These are phyloP conservation scores for Coriolopsis trogii DNA, from an alignment of 1,284 basidiomycete species.

Conservation along the genomic window DNA sequence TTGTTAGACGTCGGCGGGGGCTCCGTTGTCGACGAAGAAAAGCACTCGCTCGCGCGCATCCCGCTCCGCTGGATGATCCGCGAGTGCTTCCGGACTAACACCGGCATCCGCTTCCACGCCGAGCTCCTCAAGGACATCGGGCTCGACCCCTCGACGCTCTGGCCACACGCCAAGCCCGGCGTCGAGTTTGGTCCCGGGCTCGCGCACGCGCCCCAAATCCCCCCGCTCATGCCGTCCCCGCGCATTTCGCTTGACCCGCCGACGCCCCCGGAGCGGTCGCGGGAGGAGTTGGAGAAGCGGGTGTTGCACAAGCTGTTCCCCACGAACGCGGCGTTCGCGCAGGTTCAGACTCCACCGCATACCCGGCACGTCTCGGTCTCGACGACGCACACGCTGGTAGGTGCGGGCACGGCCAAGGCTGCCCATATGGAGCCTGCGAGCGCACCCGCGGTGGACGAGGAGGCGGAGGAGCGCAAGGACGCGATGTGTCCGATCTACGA, in stretches of 20 bases:
- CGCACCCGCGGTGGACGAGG: constrained; percentile 38
- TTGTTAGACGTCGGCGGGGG: constrained; percentile 62
- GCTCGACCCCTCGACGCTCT: constrained; percentile 46
- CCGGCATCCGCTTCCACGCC: constrained; percentile 42
- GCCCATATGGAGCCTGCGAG: not conserved
- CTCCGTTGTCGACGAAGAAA: constrained; percentile 54
- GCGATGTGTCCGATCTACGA: constrained; percentile 56
- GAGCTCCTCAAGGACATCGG: constrained; percentile 51
- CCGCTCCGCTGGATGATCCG: constrained; percentile 71
- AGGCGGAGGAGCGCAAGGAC: constrained; percentile 54
- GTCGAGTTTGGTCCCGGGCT: constrained; percentile 10
- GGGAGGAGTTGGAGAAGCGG: constrained; percentile 4
- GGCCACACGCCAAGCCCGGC: constrained; percentile 17
- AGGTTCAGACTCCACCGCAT: not conserved
- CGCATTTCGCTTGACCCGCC: constrained; percentile 14
- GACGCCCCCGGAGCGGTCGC: constrained; percentile 17
- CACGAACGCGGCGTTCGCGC: not conserved
- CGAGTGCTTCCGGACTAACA: constrained; percentile 48
- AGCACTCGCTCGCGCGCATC: constrained; percentile 58
- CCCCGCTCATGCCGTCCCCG: not conserved
- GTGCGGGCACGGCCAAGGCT: not conserved
- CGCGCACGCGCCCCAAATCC: not conserved
- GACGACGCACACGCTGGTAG: constrained; percentile 16
- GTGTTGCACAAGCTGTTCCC: not conserved
- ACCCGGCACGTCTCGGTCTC: constrained; percentile 16